These are phyloP conservation scores for Ustilago crameri DNA, from an alignment of 1,284 basidiomycete genomes.

Conservation along the genomic window DNA sequence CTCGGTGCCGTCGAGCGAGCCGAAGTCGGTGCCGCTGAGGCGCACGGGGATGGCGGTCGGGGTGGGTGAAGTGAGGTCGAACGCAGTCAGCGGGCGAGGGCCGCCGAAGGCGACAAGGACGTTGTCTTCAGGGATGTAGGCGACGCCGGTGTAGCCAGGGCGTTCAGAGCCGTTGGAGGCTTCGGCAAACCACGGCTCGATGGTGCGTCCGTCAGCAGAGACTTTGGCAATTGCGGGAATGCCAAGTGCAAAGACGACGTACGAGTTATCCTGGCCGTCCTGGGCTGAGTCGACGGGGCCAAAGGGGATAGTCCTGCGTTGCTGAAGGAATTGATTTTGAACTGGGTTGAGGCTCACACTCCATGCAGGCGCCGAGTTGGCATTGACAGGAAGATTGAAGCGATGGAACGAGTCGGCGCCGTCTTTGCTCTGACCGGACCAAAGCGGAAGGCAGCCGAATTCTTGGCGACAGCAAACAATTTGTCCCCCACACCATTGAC, in stretches of 20 bases:
- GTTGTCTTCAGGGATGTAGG: slow-evolving; percentile 55
- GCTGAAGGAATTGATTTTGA: slow-evolving; percentile 48
- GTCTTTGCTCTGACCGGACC: slow-evolving; percentile 42
- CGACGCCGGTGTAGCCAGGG: slow-evolving; percentile 63
- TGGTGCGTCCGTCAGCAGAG: slow-evolving; percentile 47
- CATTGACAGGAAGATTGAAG: slow-evolving; percentile 56
- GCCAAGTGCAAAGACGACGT: slow-evolving; percentile 64
- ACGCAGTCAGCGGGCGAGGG: slow-evolving; percentile 59
- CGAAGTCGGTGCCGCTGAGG: slow-evolving; percentile 55
- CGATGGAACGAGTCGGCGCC: slow-evolving; percentile 62
- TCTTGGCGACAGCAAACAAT: slow-evolving; percentile 63
- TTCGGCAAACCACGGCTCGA: slow-evolving; percentile 53
- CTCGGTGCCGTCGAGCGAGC: slow-evolving; percentile 52
- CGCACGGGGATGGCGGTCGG: slow-evolving; percentile 45
- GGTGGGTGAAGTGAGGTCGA: slow-evolving; percentile 41
- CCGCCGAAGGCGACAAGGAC: slow-evolving; percentile 60
- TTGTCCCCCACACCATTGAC: slow-evolving; percentile 51
- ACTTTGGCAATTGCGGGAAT: slow-evolving; percentile 64
- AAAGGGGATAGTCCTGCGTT: slow-evolving; percentile 56
- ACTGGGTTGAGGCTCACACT: slow-evolving; percentile 53
- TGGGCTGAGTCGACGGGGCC: slow-evolving; percentile 63
- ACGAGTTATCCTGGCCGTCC: slow-evolving; percentile 62
- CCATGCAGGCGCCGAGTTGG: slow-evolving; percentile 51
- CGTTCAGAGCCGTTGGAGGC: slow-evolving; percentile 57
- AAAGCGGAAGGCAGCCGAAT: slow-evolving; percentile 60